Base-by-base conservation (phyloP, 331 rosid species). In the Acacia concinna region DNA sequence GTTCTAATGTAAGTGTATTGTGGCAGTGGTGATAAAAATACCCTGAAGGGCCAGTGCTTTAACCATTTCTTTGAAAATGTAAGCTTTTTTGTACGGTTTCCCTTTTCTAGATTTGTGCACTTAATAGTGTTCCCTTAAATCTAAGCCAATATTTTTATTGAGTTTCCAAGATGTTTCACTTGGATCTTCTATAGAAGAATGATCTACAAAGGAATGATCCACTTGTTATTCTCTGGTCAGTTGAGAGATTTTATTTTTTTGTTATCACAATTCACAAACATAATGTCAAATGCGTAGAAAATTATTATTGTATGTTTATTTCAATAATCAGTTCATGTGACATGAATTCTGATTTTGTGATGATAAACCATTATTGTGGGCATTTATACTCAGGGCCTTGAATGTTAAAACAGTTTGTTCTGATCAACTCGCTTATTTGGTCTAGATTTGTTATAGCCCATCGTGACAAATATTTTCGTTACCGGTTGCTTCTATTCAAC, bases 11-110 rank as follows among this genome's bases (percentile, higher is more conserved):
- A 54, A 27, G 81, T 82, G 90, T 82, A 75, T 13, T 84, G 88
- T 32, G 90, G 88, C 34, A 84, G 86, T 77, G 90, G 90, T 32
- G 87, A 84, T 73, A 87, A 64, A 88, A 87, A 82, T 72, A 87
- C 85, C 3, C 81, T 76, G 12, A 79, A 80, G 57, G 88, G 90
- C 28, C 84, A 87, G 71, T 88, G 86, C 34, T 87, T 87, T 86
- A 87, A 82, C 68, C 88, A 87, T 81, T 84, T 47, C 67, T 5
- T 32, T 32, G 35, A 5, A 32, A 32, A 1, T 32, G 35, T 32
- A 32, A 32, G 38, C 40, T 37, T 9, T 6, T 37, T 37, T 37
- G 6, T 37, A 37, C 40, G 7, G 40, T 37, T 37, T 37, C 40
- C 40, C 40, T 9, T 37, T 37, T 6, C 9, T 62, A 14, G 30